Conservation (phyloP, 805 yeast genomes). For the Kazachstania taianensis region DNA sequence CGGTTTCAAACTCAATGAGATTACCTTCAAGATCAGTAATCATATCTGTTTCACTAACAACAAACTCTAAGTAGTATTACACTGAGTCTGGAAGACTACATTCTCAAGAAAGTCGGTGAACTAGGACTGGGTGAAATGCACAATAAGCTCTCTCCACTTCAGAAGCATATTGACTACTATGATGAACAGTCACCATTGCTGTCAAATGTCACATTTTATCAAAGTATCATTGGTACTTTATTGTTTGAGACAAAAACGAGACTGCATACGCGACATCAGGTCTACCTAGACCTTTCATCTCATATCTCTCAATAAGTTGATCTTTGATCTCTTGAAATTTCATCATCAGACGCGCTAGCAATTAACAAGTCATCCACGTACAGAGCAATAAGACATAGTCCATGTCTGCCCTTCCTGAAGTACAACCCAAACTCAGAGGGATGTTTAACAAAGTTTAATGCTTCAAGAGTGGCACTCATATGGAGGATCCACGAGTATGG, state of each 20-base stretch:
- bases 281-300: slow-evolving; percentile 5
- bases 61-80: slow-evolving; percentile 3
- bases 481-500: neutral
- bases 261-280: slow-evolving; percentile 5
- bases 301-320: too few species aligned
- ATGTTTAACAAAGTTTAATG: neutral
- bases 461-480: neutral
- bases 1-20: too few species aligned
- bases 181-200: neutral
- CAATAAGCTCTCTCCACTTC: neutral
- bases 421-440: slow-evolving; percentile 2
- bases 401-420: neutral
- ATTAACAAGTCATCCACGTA: slow-evolving; percentile 8
- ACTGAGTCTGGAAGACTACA: slow-evolving; percentile 3
- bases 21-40: too few species aligned
- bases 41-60: too few species aligned
- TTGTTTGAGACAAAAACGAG: slow-evolving; percentile 9
- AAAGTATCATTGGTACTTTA: slow-evolving; percentile 5
- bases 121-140: neutral
- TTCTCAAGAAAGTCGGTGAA: neutral
- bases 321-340: too few species aligned
- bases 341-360: neutral
- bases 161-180: neutral
- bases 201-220: slow-evolving; percentile 4
- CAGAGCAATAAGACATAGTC: neutral